Evolutionary conservation across 164 flowering plant genomes (phyloP).

Genomic region (Amborella trichopoda): DNA sequence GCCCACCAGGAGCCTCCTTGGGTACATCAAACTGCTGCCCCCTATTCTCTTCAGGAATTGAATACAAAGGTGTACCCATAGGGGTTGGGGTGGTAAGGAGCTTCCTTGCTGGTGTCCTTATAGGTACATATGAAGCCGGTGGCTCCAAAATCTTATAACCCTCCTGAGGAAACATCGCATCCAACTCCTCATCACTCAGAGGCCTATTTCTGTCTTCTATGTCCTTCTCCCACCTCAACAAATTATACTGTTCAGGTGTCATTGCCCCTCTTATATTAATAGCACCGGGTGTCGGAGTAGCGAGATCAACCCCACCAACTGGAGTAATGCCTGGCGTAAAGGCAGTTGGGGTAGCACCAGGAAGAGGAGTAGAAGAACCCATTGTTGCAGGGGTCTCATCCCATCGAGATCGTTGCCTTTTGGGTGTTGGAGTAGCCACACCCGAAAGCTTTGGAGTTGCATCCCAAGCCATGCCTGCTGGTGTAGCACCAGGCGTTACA

Average conservation of each 20-base stretch:
- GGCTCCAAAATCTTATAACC: conserved; percentile 93
- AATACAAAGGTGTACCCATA: conserved; percentile 70
- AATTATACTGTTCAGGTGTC: conserved; percentile 90
- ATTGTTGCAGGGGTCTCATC: conserved; percentile 96
- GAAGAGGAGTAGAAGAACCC: conserved; percentile 89
- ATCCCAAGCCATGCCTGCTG: conserved; percentile 98
- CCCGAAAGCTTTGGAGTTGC: conserved; percentile 94
- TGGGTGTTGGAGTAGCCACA: conserved; percentile 88
- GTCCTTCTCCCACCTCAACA: conserved; percentile 95
- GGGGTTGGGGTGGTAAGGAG: conserved; percentile 97
- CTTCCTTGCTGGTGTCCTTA: conserved; percentile 96
- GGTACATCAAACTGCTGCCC: conserved; percentile 97
- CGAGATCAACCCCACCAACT: conserved; percentile 74
- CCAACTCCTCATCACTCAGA: conserved; percentile 94
- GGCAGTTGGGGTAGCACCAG: conserved; percentile 78
- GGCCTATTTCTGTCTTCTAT: conserved; percentile 96
- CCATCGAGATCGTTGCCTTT: conserved; percentile 94
- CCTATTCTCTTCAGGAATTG: conserved; percentile 89
- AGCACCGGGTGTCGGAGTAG: conserved; percentile 81
- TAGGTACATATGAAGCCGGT: conserved; percentile 87
- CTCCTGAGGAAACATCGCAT: conserved; percentile 86
- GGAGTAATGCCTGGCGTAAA: conserved; percentile 93
- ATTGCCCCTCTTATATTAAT: conserved; percentile 56
- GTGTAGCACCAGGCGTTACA: conserved; percentile 90
- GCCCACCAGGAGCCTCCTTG: conserved; percentile 76